Percentiles rank a stretch among this genome's conserved stretches.
Evolutionary conservation across 2,329 filamentous ascomycete genomes (phyloP).

Genomic region (Clarireedia homoeocarpa): DNA sequence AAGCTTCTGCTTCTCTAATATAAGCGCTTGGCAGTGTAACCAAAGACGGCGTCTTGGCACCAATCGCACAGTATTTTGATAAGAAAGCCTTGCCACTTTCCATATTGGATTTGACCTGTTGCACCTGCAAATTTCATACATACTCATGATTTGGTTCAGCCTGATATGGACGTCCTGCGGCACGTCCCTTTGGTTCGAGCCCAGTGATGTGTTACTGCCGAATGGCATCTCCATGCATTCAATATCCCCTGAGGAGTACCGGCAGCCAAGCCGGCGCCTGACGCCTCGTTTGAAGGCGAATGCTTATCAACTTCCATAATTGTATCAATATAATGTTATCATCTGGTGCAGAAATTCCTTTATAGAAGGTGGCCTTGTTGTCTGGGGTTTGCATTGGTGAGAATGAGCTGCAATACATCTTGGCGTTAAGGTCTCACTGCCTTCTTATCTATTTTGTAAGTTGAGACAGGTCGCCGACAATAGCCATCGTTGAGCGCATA

Average conservation of each 20-base stretch:
- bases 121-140: neutral
- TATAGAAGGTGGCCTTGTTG: conserved; percentile 4
- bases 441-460: neutral
- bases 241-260: neutral
- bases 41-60: neutral
- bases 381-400: neutral
- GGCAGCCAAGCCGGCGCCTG: neutral
- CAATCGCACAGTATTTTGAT: neutral
- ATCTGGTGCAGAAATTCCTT: neutral
- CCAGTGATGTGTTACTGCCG: neutral
- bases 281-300: neutral
- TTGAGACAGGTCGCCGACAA: neutral
- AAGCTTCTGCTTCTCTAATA: conserved; percentile 4
- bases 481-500: neutral
- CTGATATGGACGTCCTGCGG: neutral
- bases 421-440: neutral
- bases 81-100: conserved; percentile 6
- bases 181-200: neutral
- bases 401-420: neutral
- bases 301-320: conserved; percentile 7
- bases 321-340: neutral
- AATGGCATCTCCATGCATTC: neutral
- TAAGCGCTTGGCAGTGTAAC: conserved; percentile 3
- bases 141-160: conserved; percentile 1
- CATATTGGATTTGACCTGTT: neutral